A percentile compares a stretch with the other conserved stretches of the same genome.
Evolutionary conservation across 2,329 filamentous ascomycete species (phyloP).

Genomic region (Thelonectria olida): DNA sequence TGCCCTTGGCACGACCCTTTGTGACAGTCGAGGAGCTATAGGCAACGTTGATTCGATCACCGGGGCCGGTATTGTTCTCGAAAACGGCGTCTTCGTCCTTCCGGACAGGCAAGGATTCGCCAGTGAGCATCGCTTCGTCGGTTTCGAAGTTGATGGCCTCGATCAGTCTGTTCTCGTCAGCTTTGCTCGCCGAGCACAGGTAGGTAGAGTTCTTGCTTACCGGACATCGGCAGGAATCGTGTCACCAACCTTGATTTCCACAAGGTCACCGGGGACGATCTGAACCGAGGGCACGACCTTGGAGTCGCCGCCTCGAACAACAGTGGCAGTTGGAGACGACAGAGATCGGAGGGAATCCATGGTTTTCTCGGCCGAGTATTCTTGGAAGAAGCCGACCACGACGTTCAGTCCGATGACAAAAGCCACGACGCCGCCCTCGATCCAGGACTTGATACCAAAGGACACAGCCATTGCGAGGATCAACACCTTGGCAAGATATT

Average conservation of each 20-base stretch:
- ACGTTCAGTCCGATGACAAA: conserved; percentile 68
- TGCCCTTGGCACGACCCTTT: conserved; percentile 66
- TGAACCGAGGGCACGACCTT: conserved; percentile 50
- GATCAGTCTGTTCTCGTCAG: conserved; percentile 43
- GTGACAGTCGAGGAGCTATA: conserved; percentile 71
- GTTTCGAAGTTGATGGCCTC: conserved; percentile 73
- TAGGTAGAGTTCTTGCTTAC: background rate
- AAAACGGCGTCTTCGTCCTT: conserved; percentile 60
- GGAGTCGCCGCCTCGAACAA: conserved; percentile 52
- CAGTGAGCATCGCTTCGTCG: conserved; percentile 72
- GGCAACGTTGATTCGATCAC: conserved; percentile 69
- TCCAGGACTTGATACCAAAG: conserved; percentile 66
- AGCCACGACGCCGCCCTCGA: conserved; percentile 67
- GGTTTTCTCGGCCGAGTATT: conserved; percentile 58
- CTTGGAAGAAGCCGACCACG: conserved; percentile 59
- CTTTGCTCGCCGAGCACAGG: background rate
- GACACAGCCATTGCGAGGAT: conserved; percentile 67
- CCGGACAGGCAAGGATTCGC: conserved; percentile 68
- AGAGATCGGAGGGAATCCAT: conserved; percentile 58
- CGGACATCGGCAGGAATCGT: conserved; percentile 70
- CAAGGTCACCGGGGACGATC: conserved; percentile 67
- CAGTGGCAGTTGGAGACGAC: conserved; percentile 54
- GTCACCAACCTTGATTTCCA: conserved; percentile 63
- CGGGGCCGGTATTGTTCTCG: conserved; percentile 52
- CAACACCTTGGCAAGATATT: conserved; percentile 49